Percentiles rank a stretch among this genome's conserved stretches.
Conservation (phyloP, 495 filamentous ascomycete genomes). For the Daldinia vernicosa region DNA sequence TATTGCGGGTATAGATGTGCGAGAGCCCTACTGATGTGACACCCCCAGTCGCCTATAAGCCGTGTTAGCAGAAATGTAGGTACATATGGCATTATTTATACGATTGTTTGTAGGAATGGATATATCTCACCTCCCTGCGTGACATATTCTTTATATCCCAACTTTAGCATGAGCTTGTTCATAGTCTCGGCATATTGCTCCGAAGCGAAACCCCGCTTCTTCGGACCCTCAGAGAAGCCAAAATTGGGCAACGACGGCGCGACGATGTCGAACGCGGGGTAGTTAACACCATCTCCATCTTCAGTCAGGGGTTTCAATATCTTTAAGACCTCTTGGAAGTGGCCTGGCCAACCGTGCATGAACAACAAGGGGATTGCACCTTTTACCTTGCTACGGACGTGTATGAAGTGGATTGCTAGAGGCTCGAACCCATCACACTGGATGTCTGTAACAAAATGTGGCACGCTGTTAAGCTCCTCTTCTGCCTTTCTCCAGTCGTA, state of each 20-base stretch:
- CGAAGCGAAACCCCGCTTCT: conserved; percentile 64
- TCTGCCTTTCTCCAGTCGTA: conserved; percentile 60
- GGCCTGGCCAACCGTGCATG: conserved; percentile 72
- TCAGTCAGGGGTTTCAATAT: conserved; percentile 65
- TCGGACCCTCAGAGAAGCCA: conserved; percentile 66
- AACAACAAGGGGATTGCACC: conserved; percentile 66
- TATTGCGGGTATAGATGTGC: conserved; percentile 63
- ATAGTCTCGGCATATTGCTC: conserved; percentile 67
- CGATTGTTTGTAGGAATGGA: no score
- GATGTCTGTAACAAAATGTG: conserved; percentile 64
- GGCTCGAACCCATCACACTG: conserved; percentile 56
- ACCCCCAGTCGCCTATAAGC: conserved; percentile 70
- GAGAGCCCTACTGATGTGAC: conserved; percentile 66
- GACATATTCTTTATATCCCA: conserved; percentile 72
- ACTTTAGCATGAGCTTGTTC: conserved; percentile 71
- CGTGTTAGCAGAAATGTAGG: not conserved
- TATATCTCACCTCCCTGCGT: conserved; percentile 52
- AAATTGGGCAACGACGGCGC: conserved; percentile 74
- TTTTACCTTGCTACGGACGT: conserved; percentile 59
- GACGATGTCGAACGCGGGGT: conserved; percentile 70
- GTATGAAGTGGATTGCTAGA: conserved; percentile 62
- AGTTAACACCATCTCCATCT: conserved; percentile 49
- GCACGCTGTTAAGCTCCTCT: conserved; percentile 60
- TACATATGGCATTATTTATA: not conserved
- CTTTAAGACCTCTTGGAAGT: conserved; percentile 72